Evolutionary conservation across 352 stramenopile species (phyloP), one percentile per base, ranked within the genome.

Genomic region (Phytophthora colocasiae): DNA sequence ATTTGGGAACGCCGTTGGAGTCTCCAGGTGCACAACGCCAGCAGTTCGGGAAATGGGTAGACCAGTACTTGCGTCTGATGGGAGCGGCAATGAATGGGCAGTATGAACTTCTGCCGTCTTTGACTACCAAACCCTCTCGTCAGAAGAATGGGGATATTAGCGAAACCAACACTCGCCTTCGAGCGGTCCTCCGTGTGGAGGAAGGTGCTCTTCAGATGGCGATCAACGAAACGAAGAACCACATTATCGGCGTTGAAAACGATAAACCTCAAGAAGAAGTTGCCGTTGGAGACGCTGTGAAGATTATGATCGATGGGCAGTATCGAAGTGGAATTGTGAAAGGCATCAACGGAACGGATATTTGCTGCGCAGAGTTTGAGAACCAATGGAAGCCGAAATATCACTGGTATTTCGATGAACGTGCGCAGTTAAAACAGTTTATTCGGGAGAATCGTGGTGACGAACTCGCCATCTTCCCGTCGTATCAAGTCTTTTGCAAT

Each of bases 401-500:
- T 0, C 1, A 14, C 0, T 68, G 58, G 58, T 47, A 31, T 14
- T 69, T 61, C 43, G 64, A 67, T 27, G 39, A 63, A 15, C 29
- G 10, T 7, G 50, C 72, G 6, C 15, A 54, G 10, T 38, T 77
- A 4, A 74, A 75, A 47, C 38, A 57, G 36, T 69, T 77, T 14
- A 77, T 81, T 41, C 58, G 26, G 3, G 61, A 60, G n/a, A 77
- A 79, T 56, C 70, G 52, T 3, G 52, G 52, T 6, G 70, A 79
- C 24, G 73, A 81, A 38, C 66, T 81, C 27, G 57, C 66, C 0
- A 77, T 79, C 50, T 82, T 82, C 36, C 47, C 69, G 19, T 83
- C 75, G 6, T 80, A 80, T 15, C 60, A 75, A 15, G 66, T 77
- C 2, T 84, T 87, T 43, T 77, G 67, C 64, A 77, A 77, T 58